These are phyloP conservation scores for Omphalea diandra DNA, from an alignment of 441 rosid species.

Conservation along the genomic window DNA sequence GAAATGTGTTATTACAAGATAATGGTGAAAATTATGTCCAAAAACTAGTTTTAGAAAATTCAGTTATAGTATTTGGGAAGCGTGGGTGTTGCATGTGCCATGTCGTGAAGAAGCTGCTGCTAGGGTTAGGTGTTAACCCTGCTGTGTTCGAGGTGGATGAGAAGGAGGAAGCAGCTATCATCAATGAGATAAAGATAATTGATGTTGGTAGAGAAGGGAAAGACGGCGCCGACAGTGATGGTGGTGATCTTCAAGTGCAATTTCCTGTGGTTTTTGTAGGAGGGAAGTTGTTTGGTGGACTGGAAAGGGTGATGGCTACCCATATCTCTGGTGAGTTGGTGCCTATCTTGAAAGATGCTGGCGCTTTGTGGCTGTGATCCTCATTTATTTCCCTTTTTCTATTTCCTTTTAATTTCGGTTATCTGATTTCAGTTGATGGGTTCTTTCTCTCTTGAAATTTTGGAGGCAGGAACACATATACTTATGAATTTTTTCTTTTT, in stretches of 20 bases:
- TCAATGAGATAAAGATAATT: constrained; percentile 36
- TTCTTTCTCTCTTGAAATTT: constrained; percentile 7
- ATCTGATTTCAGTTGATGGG: neutral
- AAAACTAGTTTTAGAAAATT: constrained; percentile 55
- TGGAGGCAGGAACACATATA: neutral
- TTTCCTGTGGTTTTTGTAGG: constrained; percentile 79
- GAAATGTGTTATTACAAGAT: neutral
- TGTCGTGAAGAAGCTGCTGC: constrained; percentile 60
- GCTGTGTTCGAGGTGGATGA: constrained; percentile 60
- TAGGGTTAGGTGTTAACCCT: constrained; percentile 78
- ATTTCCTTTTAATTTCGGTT: neutral
- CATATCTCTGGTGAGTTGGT: constrained; percentile 87
- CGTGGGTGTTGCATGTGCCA: constrained; percentile 87
- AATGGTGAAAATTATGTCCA: constrained; percentile 20
- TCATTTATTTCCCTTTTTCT: neutral
- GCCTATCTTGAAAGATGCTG: constrained; percentile 70
- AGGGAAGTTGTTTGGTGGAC: constrained; percentile 79
- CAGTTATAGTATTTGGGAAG: constrained; percentile 64
- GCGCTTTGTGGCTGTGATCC: constrained; percentile 78
- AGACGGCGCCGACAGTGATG: no score
- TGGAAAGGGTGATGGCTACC: constrained; percentile 73
- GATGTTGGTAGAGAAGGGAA: neutral
- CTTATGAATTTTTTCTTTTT: neutral
- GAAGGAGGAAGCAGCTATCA: constrained; percentile 44
- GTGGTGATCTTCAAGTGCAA: constrained; percentile 34